Base-by-base conservation (phyloP, 805 yeast species). In the Ogataea naganishii region DNA sequence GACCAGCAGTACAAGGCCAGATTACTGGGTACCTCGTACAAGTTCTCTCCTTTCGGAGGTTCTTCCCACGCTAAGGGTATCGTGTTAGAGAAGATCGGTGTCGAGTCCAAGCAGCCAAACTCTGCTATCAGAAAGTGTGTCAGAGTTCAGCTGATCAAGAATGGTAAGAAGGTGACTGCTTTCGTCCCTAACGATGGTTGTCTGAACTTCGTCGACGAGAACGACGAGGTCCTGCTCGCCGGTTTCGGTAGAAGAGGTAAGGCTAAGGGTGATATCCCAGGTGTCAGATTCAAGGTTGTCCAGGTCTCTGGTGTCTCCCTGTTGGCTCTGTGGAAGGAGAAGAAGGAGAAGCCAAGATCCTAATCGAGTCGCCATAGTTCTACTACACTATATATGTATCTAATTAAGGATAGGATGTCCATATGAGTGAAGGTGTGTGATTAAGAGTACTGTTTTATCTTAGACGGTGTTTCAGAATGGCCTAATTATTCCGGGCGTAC, bases 171-270 rank as follows among this genome's bases (percentile, higher is more conserved):
- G 75, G 98, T 88, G 53, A 92, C 98, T 60, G 99, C 99, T 69
- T 92, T 92, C 94, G 99, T 92, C 64, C 98, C 99, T 71, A 89
- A 92, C 62, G 99, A 92, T 74, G 99, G 99, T 89, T 92, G 98
- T 80, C 75, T 92, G 70, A 92, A 92, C 92, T 92, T 80, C 58
- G 96, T 92, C 59, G 99, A 92, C 67, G 97, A 92, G 77, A 92
- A 92, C 79, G 99, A 92, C 75, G 97, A 92, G 72, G 99, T 92
- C 58, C 76, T 92, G 61, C 78, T 92, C 58, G 97, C 99, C 61
- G 99, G 99, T 80, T 92, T 92, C 86, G 99, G 99, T 85, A 86
- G 97, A 77, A 92, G 95, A 80, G 98, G 98, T 78, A 92, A 92
- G 80, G 98, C 98, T 69, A 92, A 92, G 94, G 98, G 99, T 80